These are phyloP conservation scores for Xylaria sp. DNA, from an alignment of 2,329 filamentous ascomycete species.

Conservation along the genomic window DNA sequence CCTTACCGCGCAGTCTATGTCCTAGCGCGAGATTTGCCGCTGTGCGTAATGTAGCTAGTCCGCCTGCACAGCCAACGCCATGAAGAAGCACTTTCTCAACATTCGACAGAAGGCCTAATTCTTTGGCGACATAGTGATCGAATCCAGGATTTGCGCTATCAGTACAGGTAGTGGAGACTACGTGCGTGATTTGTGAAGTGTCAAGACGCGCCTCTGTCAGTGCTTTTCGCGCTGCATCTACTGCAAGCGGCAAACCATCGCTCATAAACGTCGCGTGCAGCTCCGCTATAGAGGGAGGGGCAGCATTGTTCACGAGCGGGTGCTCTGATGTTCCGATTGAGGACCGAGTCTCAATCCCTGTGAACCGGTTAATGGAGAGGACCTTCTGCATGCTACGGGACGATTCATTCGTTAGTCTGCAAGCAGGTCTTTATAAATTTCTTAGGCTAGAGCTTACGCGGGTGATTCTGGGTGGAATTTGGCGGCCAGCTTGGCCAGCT, in stretches of 20 bases:
- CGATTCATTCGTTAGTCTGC: slow-evolving; percentile 11
- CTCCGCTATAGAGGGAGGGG: slow-evolving; percentile 65
- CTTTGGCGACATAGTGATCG: slow-evolving; percentile 72
- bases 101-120: slow-evolving; percentile 65
- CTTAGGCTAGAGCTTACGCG: slow-evolving; percentile 59
- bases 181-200: slow-evolving; percentile 68
- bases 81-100: slow-evolving; percentile 74
- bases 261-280: slow-evolving; percentile 66
- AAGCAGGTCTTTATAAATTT: background rate
- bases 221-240: slow-evolving; percentile 66
- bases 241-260: slow-evolving; percentile 68
- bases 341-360: slow-evolving; percentile 71
- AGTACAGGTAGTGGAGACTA: slow-evolving; percentile 75
- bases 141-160: slow-evolving; percentile 77
- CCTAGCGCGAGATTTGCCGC: slow-evolving; percentile 75
- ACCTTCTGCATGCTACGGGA: slow-evolving; percentile 69
- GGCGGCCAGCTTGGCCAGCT: slow-evolving; percentile 63
- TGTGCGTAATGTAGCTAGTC: slow-evolving; percentile 69
- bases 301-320: slow-evolving; percentile 67
- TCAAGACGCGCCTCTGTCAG: slow-evolving; percentile 65
- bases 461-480: slow-evolving; percentile 69
- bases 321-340: slow-evolving; percentile 71
- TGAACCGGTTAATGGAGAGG: slow-evolving; percentile 71
- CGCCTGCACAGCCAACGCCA: slow-evolving; percentile 74
- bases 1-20: slow-evolving; percentile 66